Evolutionary conservation across 306 rosid genomes (phyloP).

Genomic region (Quercus engelmannii): DNA sequence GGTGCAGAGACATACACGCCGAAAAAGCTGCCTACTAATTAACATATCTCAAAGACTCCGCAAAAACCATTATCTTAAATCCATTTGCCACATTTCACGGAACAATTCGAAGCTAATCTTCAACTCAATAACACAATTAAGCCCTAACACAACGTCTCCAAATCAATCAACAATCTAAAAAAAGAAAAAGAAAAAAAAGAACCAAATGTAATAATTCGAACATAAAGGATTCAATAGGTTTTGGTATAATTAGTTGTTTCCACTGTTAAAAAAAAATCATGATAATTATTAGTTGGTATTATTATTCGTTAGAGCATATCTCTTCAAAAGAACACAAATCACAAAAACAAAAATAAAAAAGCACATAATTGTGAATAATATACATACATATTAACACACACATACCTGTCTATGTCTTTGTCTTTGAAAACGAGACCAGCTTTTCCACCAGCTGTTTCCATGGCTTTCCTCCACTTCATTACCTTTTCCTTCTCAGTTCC

Average conservation of each 20-base stretch:
- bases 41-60: background rate
- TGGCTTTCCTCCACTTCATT: slow-evolving; percentile 44
- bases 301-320: no score
- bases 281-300: no score
- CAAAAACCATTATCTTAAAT: background rate
- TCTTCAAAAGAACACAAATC: no score
- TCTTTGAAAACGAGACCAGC: slow-evolving; percentile 34
- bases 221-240: background rate
- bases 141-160: background rate
- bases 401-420: background rate
- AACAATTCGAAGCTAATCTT: background rate
- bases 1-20: no score
- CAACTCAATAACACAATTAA: background rate
- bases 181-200: background rate
- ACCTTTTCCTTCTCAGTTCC: background rate
- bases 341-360: no score
- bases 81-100: background rate
- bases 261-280: no score
- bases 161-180: background rate
- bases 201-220: no score
- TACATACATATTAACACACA: background rate
- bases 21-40: background rate
- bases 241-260: no score
- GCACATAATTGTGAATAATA: no score
- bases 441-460: slow-evolving; percentile 49